Evolutionary conservation across 2,329 filamentous ascomycete species (phyloP), one percentile per base, ranked within the genome.

Genomic region (Arthrinium phaeospermum): DNA sequence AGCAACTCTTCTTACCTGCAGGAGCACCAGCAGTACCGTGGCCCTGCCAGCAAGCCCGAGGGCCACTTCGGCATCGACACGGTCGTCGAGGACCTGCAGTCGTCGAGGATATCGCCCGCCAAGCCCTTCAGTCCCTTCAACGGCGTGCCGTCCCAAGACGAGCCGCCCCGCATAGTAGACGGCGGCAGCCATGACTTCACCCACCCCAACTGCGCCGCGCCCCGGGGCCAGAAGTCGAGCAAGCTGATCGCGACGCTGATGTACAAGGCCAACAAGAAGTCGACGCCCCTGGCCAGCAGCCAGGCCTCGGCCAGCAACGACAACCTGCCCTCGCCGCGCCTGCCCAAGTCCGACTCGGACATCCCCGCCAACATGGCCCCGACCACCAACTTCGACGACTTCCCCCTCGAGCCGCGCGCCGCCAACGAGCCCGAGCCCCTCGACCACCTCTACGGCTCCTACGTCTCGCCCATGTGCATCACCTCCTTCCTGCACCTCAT

Each of bases 401-500:
- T 91, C 76, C 89, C 90, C 34, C 85, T 91, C 69, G 89, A 92
- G 79, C 86, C 88, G 72, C 85, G 90, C 73, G 85, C 86, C 68
- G 75, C 81, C 71, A 82, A 86, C 76, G 86, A 90, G 78, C 82
- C 88, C 76, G 85, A 91, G 81, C 84, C 90, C 71, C 86, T 91
- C 70, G 90, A 92, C 77, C 89, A 91, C 74, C 85, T 92, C 24
- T 92, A 92, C 76, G 90, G 90, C 74, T 90, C 89, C 27, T 91
- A 91, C 77, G 87, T 92, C 78, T 91, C 90, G 24, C 89, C 90
- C 7, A 84, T 92, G 73, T 92, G 90, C 82, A 87, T 91, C 74
- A 90, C 90, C 13, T 90, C 90, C 19, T 92, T 92, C 79, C 85
- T 92, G 30, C 89, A 91, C 78, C 86, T 92, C 73, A 91, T 92